Evolutionary conservation across 2,329 filamentous ascomycete genomes (phyloP).

Genomic region (Periglandula ipomoeae): DNA sequence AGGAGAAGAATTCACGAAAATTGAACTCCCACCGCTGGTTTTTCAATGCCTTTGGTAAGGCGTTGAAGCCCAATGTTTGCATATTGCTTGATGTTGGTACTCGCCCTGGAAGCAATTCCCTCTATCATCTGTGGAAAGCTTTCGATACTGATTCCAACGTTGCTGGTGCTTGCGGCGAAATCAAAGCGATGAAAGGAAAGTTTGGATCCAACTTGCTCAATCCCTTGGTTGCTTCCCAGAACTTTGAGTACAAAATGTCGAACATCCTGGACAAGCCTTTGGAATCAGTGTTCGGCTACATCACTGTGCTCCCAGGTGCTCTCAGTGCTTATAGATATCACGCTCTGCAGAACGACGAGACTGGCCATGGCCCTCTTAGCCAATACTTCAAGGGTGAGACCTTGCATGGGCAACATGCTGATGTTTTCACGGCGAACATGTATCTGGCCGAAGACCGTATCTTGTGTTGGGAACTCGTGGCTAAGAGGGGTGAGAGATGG

Average conservation of each 20-base stretch:
- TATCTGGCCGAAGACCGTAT: conserved; percentile 86
- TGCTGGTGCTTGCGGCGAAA: conserved; percentile 92
- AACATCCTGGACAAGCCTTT: conserved; percentile 97
- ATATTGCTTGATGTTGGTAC: conserved; percentile 96
- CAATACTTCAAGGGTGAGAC: conserved; percentile 99
- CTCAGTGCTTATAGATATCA: conserved; percentile 94
- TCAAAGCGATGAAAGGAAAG: conserved; percentile 92
- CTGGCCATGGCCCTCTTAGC: conserved; percentile 86
- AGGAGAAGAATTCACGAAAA: conserved; percentile 96
- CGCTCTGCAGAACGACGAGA: conserved; percentile 92
- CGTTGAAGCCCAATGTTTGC: conserved; percentile 91
- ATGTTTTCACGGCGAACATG: conserved; percentile 97
- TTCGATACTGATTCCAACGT: conserved; percentile 98
- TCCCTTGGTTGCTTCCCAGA: conserved; percentile 90
- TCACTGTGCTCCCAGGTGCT: conserved; percentile 90
- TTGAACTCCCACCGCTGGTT: conserved; percentile 98
- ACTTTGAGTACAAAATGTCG: conserved; percentile 99
- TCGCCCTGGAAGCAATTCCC: conserved; percentile 73
- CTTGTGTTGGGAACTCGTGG: conserved; percentile 88
- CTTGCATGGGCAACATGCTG: conserved; percentile 87
- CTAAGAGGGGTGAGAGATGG: conserved; percentile 91
- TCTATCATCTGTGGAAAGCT: conserved; percentile 99
- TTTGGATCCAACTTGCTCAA: conserved; percentile 78
- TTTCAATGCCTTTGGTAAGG: conserved; percentile 93
- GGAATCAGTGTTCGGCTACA: conserved; percentile 96